Evolutionary conservation across 768 basidiomycete genomes (phyloP), one percentile per base, ranked within the genome.

Genomic region (Saitozyma podzolica): DNA sequence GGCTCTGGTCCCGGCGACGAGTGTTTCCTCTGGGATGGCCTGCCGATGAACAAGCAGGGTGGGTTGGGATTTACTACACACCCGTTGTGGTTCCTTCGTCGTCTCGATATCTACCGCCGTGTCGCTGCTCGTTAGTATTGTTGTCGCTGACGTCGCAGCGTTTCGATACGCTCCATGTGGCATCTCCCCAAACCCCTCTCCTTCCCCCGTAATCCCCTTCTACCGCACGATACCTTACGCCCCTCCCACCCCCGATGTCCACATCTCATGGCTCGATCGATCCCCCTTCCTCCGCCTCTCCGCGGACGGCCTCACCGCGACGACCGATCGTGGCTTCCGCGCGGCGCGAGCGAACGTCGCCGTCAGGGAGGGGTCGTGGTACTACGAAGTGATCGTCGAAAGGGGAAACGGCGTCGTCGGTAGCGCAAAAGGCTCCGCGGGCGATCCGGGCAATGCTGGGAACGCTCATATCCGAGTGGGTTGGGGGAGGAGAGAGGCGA

Each of bases 341-440:
- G 91, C 90, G 69, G 92, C 89, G 3, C 85, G 96, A 20, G 88
- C 88, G 62, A 98, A 96, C 78, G 88, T 91, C 1, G 90, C 92
- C 0, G 84, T 98, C 19, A 84, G 91, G 20, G 87, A 93, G 69
- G 96, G 96, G 6, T 85, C 84, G 11, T 98, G 92, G 92, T 98
- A 93, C 78, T 86, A 93, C 84, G 96, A 99, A 82, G 86, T 95
- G 52, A 86, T 85, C 75, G 83, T 98, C 66, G 81, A 88, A 19
- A 84, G 74, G 9, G 78, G 76, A 6, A 58, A 66, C n/a, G 75
- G 61, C 88, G 0, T 88, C 87, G 58, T 82, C 80, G 61, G 74
- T 75, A 40, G 73, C 80, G 20, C 87, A 86, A 2, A 81, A 82
- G 65, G 64, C n/a, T 53, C 71, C 54, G 40, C 62, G 29, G 59